Evolutionary conservation across 1,284 basidiomycete genomes (phyloP).

Genomic region (Hymenochaete sp.): DNA sequence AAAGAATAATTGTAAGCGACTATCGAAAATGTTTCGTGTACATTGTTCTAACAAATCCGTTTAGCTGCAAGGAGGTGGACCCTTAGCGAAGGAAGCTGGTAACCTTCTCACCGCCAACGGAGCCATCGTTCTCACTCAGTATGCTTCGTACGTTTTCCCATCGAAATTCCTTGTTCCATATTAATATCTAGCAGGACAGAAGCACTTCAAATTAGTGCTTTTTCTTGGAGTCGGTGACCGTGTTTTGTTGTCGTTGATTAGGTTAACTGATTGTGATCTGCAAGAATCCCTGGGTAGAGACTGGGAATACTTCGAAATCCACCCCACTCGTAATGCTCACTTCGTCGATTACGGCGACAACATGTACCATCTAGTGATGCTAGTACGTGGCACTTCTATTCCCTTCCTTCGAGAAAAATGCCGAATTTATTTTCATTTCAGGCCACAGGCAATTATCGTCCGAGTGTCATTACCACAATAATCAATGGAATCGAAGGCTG

Average conservation of each 20-base stretch:
- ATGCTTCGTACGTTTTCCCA: constrained; percentile 8
- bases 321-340: not conserved
- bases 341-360: constrained; percentile 9
- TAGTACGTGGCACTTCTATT: constrained; percentile 1
- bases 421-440: not conserved
- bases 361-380: constrained; percentile 5
- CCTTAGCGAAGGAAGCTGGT: constrained; percentile 24
- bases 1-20: constrained; percentile 8
- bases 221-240: constrained; percentile 3
- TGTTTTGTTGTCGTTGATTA: not conserved
- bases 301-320: constrained; percentile 11
- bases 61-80: constrained; percentile 27
- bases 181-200: constrained; percentile 7
- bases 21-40: not conserved
- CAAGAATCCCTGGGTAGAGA: constrained; percentile 9
- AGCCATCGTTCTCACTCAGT: constrained; percentile 14
- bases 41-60: not conserved
- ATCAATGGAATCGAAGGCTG: constrained; percentile 26
- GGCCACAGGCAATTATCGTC: constrained; percentile 5
- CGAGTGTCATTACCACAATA: constrained; percentile 23
- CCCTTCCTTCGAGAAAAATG: not conserved
- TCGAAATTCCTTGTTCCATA: not conserved
- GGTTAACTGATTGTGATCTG: not conserved
- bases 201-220: constrained; percentile 1
- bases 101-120: constrained; percentile 22